Percentiles rank a stretch among this genome's conserved stretches.
These are phyloP conservation scores for Solanum virginianum DNA, from an alignment of 257 asterid species.

Conservation along the genomic window DNA sequence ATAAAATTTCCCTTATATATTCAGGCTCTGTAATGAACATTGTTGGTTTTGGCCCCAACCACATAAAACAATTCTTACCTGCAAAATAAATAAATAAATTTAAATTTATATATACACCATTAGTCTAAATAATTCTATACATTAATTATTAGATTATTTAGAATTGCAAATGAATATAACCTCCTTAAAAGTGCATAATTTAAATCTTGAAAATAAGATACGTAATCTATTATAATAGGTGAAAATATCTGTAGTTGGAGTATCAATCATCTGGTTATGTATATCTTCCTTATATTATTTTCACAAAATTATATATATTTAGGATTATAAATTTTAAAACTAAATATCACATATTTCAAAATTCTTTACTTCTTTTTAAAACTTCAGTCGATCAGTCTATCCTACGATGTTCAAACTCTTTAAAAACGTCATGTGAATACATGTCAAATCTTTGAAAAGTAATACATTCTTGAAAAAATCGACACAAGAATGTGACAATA, in stretches of 20 bases:
- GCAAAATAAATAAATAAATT: not conserved
- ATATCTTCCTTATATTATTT: too few relatives aligned
- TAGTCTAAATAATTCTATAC: not conserved
- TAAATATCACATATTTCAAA: not conserved
- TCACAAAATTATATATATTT: not conserved
- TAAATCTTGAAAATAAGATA: too few relatives aligned
- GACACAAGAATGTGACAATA: not conserved
- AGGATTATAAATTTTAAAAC: not conserved
- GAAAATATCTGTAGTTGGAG: too few relatives aligned
- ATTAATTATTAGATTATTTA: not conserved
- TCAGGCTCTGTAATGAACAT: slow-evolving; percentile 17
- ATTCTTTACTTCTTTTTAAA: not conserved
- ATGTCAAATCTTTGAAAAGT: not conserved
- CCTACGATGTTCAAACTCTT: not conserved
- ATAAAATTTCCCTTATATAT: slow-evolving; percentile 22
- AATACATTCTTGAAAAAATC: accelerated
- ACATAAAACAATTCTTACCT: slow-evolving; percentile 22
- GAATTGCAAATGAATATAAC: too few relatives aligned
- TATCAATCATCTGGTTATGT: too few relatives aligned
- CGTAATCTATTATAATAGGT: too few relatives aligned
- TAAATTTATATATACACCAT: not conserved
- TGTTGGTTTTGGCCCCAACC: slow-evolving; percentile 29
- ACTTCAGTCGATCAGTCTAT: not conserved
- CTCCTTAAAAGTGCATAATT: too few relatives aligned
- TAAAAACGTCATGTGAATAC: not conserved